Percentiles rank a stretch among this genome's conserved stretches.
Evolutionary conservation across 169 alveolate species (phyloP).

Genomic region (Plasmodium relictum): DNA sequence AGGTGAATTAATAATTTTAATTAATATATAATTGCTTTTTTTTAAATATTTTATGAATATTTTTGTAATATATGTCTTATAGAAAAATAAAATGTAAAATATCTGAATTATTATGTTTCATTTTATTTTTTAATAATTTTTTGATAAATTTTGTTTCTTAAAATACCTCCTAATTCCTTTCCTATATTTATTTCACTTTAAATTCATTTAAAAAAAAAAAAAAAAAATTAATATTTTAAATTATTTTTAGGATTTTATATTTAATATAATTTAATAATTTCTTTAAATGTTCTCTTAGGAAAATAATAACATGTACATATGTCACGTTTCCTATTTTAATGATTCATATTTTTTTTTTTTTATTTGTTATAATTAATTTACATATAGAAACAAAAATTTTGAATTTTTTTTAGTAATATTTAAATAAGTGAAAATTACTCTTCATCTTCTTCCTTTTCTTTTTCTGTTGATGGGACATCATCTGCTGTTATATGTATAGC

Average conservation of each 20-base stretch:
- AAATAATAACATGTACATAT: not conserved
- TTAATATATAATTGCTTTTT: not conserved
- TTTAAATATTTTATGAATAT: not conserved
- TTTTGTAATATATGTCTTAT: not conserved
- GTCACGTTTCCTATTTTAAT: not conserved
- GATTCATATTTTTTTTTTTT: not conserved
- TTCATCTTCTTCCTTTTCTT: constrained; percentile 31
- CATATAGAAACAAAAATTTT: not conserved
- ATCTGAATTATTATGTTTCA: not conserved
- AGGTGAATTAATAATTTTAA: not conserved
- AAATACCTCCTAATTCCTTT: constrained; percentile 65
- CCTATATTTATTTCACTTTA: constrained; percentile 38
- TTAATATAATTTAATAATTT: constrained; percentile 3
- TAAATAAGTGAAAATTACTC: constrained; percentile 15
- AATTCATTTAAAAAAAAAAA: constrained; percentile 14
- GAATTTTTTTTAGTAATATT: constrained; percentile 1
- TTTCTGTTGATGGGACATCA: constrained; percentile 15
- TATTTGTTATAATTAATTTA: not conserved
- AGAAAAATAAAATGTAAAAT: constrained; percentile 8
- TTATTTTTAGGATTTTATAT: constrained; percentile 4
- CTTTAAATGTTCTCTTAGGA: not conserved
- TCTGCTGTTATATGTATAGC: constrained; percentile 74
- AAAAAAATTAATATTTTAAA: not conserved
- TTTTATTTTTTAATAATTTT: not conserved
- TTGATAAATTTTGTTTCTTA: constrained; percentile 8